A percentile compares a stretch with the other conserved stretches of the same genome.
Conservation (phyloP, 768 basidiomycete genomes). For the Rhizopogon vesiculosus region DNA sequence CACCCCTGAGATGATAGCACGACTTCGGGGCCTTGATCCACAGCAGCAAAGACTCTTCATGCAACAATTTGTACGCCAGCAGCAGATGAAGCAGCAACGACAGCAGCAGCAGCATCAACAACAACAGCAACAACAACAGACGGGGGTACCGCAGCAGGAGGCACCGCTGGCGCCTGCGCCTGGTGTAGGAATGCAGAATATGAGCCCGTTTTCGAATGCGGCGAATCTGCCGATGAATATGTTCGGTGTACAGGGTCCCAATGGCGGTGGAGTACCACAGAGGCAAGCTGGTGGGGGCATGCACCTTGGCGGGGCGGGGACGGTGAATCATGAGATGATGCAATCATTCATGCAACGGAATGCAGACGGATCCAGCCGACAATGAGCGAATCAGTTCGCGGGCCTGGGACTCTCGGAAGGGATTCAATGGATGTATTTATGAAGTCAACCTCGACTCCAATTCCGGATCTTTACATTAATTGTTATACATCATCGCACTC, state of each 20-base stretch:
- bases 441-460: background rate
- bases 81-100: conserved; percentile 9
- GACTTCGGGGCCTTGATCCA: conserved; percentile 19
- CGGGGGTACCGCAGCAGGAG: background rate
- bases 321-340: conserved; percentile 36
- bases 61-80: conserved; percentile 8
- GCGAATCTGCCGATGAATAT: conserved; percentile 12
- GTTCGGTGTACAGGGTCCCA: conserved; percentile 9
- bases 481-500: background rate
- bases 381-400: conserved; percentile 8
- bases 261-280: conserved; percentile 4
- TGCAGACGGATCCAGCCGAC: conserved; percentile 21
- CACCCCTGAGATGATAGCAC: conserved; percentile 11
- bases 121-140: conserved; percentile 8
- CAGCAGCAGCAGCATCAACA: conserved; percentile 18
- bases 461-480: background rate
- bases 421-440: too few relatives aligned
- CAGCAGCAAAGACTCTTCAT: conserved; percentile 17
- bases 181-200: conserved; percentile 6
- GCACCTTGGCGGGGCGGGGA: conserved; percentile 18
- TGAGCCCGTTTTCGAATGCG: background rate
- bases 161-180: background rate
- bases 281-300: conserved; percentile 11
- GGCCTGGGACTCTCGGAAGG: background rate
- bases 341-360: conserved; percentile 43